Evolutionary conservation across 225 moss, liverwort and hornwort genomes (phyloP).

Genomic region (Polytrichum formosum): DNA sequence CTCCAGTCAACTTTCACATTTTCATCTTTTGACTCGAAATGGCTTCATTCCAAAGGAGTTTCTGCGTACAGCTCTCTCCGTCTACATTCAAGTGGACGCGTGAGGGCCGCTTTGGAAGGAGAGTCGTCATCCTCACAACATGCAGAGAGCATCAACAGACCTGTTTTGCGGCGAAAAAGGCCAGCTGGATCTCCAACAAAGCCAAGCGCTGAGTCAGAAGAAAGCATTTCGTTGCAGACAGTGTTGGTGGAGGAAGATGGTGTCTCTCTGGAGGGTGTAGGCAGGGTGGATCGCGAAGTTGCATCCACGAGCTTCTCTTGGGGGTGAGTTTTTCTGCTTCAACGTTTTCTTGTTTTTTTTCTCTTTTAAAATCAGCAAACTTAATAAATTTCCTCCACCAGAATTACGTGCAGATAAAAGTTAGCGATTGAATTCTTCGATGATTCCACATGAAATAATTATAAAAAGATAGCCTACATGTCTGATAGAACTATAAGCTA

Average conservation of each 20-base stretch:
- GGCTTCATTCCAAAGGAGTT: constrained; percentile 41
- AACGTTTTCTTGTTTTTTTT: background rate
- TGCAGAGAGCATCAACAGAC: constrained; percentile 30
- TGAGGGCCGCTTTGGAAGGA: constrained; percentile 39
- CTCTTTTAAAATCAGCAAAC: no score
- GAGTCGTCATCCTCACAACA: constrained; percentile 34
- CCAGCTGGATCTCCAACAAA: constrained; percentile 20
- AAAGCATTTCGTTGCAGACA: constrained; percentile 48
- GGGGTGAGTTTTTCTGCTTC: constrained; percentile 44
- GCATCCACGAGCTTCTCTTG: constrained; percentile 63
- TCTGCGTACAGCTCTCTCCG: constrained; percentile 34
- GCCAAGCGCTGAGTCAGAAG: constrained; percentile 15
- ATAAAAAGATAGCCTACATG: constrained; percentile 20
- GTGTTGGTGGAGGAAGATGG: constrained; percentile 70
- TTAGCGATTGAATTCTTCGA: background rate
- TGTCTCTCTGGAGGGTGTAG: constrained; percentile 78
- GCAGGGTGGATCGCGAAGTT: constrained; percentile 67
- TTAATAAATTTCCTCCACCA: no score
- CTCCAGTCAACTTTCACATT: constrained; percentile 41
- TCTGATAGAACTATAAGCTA: constrained; percentile 15
- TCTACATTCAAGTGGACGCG: constrained; percentile 24
- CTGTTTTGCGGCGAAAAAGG: constrained; percentile 50
- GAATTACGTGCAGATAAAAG: no score
- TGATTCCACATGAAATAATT: constrained; percentile 12
- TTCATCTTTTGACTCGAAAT: constrained; percentile 41